phyloP scores from a whole-genome alignment of 179 eudicot genomes.

The Carnegiea gigantea region DNA sequence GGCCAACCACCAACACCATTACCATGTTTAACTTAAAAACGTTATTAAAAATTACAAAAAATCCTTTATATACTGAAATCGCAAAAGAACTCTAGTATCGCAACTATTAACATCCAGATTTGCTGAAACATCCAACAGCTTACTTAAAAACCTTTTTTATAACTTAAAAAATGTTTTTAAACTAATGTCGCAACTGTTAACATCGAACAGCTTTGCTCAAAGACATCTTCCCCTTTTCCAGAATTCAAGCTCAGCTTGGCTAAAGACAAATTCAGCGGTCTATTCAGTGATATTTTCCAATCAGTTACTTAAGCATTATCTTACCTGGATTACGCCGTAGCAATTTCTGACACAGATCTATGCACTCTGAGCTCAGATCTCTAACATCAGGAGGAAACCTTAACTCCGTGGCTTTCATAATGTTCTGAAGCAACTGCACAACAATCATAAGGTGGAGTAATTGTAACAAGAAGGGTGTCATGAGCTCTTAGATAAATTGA shows the following conservation, averaged over 20 bases:
- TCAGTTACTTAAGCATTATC: background rate
- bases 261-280: background rate
- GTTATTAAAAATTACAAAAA: background rate
- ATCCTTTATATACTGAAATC: background rate
- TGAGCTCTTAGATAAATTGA: slow-evolving; percentile 1
- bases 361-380: slow-evolving; percentile 65
- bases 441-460: slow-evolving; percentile 5
- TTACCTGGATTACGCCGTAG: slow-evolving; percentile 94
- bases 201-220: background rate
- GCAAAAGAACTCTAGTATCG: background rate
- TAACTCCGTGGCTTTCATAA: slow-evolving; percentile 72
- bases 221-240: slow-evolving; percentile 7
- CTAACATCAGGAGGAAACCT: slow-evolving; percentile 68
- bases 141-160: too few relatives aligned
- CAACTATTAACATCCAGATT: background rate
- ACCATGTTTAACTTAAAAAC: background rate
- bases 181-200: background rate
- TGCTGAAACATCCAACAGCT: background rate
- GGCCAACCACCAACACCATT: background rate
- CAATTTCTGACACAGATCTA: slow-evolving; percentile 82
- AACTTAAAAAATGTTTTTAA: too few relatives aligned
- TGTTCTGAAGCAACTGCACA: slow-evolving; percentile 86
- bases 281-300: background rate
- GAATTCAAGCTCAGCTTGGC: background rate
- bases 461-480: slow-evolving; percentile 1